These are phyloP conservation scores for Paecilomyces sp. DNA, from an alignment of 2,329 filamentous ascomycete species.

Conservation along the genomic window DNA sequence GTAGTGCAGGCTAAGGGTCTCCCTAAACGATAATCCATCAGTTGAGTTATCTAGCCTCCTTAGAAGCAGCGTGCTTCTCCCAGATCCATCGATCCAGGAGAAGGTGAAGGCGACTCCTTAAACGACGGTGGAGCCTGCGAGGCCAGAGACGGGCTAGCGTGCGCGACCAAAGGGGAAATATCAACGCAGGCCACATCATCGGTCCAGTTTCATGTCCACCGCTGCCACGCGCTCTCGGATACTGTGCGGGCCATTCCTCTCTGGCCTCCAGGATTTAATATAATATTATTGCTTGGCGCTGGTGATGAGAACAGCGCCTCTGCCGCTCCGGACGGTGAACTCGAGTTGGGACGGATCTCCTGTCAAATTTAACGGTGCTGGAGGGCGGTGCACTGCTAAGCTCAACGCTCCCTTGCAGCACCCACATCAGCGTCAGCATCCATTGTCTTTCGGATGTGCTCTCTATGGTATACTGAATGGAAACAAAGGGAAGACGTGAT, in stretches of 20 bases:
- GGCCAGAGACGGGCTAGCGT: background rate
- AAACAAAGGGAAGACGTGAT: background rate
- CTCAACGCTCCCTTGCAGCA: background rate
- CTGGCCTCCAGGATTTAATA: no score
- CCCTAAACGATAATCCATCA: background rate
- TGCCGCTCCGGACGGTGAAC: background rate
- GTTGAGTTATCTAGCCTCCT: no score
- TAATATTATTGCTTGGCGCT: background rate
- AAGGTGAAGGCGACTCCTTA: background rate
- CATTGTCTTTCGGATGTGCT: background rate
- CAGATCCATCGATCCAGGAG: background rate
- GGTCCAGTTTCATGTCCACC: background rate
- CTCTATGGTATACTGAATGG: background rate
- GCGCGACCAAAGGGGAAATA: background rate
- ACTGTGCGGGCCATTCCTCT: background rate
- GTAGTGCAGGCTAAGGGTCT: background rate
- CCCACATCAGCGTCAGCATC: no score
- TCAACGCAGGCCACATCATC: background rate
- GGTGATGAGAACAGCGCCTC: background rate
- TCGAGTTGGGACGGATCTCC: background rate
- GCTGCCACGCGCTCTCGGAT: background rate
- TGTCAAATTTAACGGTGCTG: background rate
- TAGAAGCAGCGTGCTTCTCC: background rate
- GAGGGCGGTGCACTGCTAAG: background rate
- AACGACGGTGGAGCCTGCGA: background rate